Evolutionary conservation across 768 basidiomycete genomes (phyloP).

Genomic region (Rhizopogon sp.): DNA sequence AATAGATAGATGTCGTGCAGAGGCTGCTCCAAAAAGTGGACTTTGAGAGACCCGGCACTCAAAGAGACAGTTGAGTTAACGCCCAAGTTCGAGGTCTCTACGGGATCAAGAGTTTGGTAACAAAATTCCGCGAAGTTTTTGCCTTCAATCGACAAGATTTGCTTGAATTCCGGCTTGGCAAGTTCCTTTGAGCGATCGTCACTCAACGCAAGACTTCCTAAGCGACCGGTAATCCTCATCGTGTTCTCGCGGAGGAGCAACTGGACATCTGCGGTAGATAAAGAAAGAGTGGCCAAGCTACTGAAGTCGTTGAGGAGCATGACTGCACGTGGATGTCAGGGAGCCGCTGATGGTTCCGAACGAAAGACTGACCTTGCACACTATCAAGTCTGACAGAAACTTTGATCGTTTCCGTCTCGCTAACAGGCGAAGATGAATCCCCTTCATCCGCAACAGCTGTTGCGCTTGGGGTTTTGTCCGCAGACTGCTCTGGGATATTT

Average conservation of each 20-base stretch:
- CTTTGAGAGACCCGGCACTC: slow-evolving; percentile 82
- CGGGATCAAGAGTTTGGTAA: slow-evolving; percentile 86
- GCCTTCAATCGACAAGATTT: slow-evolving; percentile 90
- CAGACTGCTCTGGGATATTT: slow-evolving; percentile 12
- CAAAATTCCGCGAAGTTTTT: slow-evolving; percentile 90
- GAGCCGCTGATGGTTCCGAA: not conserved
- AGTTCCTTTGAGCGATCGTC: slow-evolving; percentile 59
- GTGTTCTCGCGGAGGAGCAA: slow-evolving; percentile 68
- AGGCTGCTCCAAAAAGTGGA: slow-evolving; percentile 88
- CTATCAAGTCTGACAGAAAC: slow-evolving; percentile 81
- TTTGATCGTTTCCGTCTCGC: slow-evolving; percentile 57
- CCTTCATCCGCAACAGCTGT: slow-evolving; percentile 3
- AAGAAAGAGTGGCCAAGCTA: slow-evolving; percentile 79
- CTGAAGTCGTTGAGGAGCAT: slow-evolving; percentile 65
- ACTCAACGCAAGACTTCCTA: slow-evolving; percentile 78
- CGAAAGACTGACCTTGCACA: slow-evolving; percentile 56
- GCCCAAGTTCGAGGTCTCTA: slow-evolving; percentile 63
- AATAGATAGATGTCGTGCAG: slow-evolving; percentile 86
- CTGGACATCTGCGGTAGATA: slow-evolving; percentile 86
- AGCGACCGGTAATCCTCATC: slow-evolving; percentile 70
- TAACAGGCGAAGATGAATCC: slow-evolving; percentile 1
- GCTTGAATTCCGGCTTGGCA: slow-evolving; percentile 66
- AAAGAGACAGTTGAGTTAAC: slow-evolving; percentile 81
- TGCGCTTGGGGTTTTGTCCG: slow-evolving; percentile 5
- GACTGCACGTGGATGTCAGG: slow-evolving; percentile 40